Percentiles rank a stretch among this genome's conserved stretches.
These are phyloP conservation scores for Microdochium paspali DNA, from an alignment of 2,329 filamentous ascomycete species.

Conservation along the genomic window DNA sequence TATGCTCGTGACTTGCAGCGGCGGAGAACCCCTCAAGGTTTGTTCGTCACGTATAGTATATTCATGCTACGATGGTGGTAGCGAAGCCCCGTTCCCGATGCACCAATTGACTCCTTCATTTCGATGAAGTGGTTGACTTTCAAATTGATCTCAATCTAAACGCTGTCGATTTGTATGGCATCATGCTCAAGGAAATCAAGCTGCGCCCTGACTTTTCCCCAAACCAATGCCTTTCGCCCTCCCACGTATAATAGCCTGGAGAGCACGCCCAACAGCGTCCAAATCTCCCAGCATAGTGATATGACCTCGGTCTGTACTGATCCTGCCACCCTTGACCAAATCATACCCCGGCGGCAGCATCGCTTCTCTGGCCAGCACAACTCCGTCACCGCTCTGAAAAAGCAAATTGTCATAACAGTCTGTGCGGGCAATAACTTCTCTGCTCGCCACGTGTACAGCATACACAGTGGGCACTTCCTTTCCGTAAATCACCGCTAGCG, in stretches of 20 bases:
- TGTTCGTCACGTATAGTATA: too few relatives aligned
- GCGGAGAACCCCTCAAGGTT: too few relatives aligned
- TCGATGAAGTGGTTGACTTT: too few relatives aligned
- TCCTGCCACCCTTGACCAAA: conserved; percentile 61
- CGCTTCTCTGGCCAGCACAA: conserved; percentile 75
- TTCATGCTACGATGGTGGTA: too few relatives aligned
- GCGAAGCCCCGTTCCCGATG: too few relatives aligned
- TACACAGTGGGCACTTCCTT: conserved; percentile 81
- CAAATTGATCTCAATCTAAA: not conserved
- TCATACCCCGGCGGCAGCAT: conserved; percentile 78
- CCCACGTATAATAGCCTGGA: conserved; percentile 59
- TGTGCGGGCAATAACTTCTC: conserved; percentile 63
- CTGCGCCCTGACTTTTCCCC: conserved; percentile 20
- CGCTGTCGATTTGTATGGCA: not conserved
- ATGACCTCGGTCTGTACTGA: conserved; percentile 78
- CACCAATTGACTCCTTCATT: not conserved
- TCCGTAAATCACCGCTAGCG: conserved; percentile 73
- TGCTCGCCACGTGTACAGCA: conserved; percentile 63
- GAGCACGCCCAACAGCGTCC: conserved; percentile 65
- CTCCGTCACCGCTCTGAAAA: conserved; percentile 82
- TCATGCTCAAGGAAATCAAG: not conserved
- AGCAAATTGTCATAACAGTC: conserved; percentile 82
- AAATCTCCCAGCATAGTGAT: conserved; percentile 81
- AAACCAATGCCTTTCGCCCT: conserved; percentile 65
- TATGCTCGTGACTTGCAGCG: too few relatives aligned